Conservation (phyloP, 2,329 filamentous ascomycete species). For the Pestalotiopsis sp. region DNA sequence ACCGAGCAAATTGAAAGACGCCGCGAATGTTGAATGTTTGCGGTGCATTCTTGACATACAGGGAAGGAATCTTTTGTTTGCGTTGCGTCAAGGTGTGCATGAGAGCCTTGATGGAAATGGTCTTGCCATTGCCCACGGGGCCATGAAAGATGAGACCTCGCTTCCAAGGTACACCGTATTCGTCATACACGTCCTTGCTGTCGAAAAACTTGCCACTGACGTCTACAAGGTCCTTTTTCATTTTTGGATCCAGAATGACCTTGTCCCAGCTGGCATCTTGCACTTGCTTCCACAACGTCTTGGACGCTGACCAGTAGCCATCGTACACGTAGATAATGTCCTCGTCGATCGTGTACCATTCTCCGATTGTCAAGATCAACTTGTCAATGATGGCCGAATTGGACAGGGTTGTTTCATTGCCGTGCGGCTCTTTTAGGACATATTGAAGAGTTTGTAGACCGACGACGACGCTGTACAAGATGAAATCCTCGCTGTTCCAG, state of each 20-base stretch:
- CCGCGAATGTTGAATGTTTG: slow-evolving; percentile 49
- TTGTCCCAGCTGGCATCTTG: slow-evolving; percentile 61
- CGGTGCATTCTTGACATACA: slow-evolving; percentile 64
- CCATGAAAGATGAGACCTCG: slow-evolving; percentile 69
- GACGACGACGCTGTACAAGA: slow-evolving; percentile 39
- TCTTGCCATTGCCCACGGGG: slow-evolving; percentile 66
- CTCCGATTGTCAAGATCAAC: neutral
- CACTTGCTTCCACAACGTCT: slow-evolving; percentile 58
- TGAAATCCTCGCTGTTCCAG: slow-evolving; percentile 40
- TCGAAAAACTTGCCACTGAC: slow-evolving; percentile 68
- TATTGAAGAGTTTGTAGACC: slow-evolving; percentile 20
- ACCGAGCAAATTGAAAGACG: slow-evolving; percentile 60
- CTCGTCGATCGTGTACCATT: slow-evolving; percentile 8
- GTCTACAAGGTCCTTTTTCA: slow-evolving; percentile 63
- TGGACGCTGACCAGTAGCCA: slow-evolving; percentile 63
- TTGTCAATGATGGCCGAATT: slow-evolving; percentile 2
- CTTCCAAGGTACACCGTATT: slow-evolving; percentile 70
- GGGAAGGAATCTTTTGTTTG: slow-evolving; percentile 54
- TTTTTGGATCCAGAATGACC: slow-evolving; percentile 66
- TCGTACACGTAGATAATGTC: slow-evolving; percentile 64
- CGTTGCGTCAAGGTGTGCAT: slow-evolving; percentile 64
- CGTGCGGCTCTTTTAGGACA: slow-evolving; percentile 41
- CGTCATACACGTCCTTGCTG: slow-evolving; percentile 56
- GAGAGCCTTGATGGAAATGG: slow-evolving; percentile 69
- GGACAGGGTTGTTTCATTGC: slow-evolving; percentile 40